Evolutionary conservation across 1,284 basidiomycete genomes (phyloP).

Genomic region (Pseudozyma sp.): DNA sequence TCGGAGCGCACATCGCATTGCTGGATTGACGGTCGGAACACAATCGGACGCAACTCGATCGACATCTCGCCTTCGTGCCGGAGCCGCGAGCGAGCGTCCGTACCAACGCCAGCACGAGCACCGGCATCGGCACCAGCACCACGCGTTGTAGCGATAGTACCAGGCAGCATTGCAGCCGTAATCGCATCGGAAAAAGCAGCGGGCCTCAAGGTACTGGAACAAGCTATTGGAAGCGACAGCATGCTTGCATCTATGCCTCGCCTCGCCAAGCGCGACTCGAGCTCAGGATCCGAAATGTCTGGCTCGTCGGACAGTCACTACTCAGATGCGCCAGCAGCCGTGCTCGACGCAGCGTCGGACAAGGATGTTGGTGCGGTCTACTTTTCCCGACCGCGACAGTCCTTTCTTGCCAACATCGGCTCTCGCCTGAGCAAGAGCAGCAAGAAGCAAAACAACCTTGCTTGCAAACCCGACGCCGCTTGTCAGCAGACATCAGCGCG

Average conservation of each 20-base stretch:
- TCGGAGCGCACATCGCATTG: conserved; percentile 25
- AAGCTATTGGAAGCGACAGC: conserved; percentile 26
- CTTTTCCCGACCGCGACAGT: conserved; percentile 21
- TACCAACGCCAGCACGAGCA: conserved; percentile 7
- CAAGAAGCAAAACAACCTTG: conserved; percentile 3
- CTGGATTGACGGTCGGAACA: conserved; percentile 48
- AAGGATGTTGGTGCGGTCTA: conserved; percentile 30
- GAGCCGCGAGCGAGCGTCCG: not conserved
- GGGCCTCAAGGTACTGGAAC: conserved; percentile 30
- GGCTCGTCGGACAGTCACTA: conserved; percentile 36
- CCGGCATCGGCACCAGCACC: conserved; percentile 1
- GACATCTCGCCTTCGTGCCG: conserved; percentile 7
- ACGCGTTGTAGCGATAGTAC: conserved; percentile 6
- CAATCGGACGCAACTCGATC: conserved; percentile 42
- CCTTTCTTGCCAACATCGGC: conserved; percentile 21
- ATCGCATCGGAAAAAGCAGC: conserved; percentile 33
- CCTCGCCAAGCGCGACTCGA: conserved; percentile 40
- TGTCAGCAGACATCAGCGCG: conserved; percentile 9
- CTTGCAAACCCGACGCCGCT: conserved; percentile 4
- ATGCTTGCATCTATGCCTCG: conserved; percentile 36
- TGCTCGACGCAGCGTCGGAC: conserved; percentile 22
- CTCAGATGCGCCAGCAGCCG: conserved; percentile 11
- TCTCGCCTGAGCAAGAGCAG: conserved; percentile 28
- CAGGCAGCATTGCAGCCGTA: conserved; percentile 15
- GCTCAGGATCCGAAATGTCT: conserved; percentile 37